These are phyloP conservation scores for Ilyonectria robusta DNA, from an alignment of 2,329 filamentous ascomycete species.

Conservation along the genomic window DNA sequence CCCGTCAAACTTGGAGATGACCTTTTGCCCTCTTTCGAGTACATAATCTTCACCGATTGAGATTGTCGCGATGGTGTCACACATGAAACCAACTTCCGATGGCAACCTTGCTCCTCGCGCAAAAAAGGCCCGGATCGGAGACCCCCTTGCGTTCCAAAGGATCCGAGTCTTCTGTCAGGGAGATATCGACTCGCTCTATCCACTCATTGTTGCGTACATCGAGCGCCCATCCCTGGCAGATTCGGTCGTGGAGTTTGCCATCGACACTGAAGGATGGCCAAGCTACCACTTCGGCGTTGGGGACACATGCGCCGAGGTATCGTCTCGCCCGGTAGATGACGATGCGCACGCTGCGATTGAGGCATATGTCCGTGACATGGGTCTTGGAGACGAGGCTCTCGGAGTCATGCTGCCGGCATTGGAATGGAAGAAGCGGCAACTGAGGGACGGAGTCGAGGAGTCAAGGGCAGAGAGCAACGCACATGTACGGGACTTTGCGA, in stretches of 20 bases:
- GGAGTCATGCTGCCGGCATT: not conserved
- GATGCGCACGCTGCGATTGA: conserved; percentile 7
- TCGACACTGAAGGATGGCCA: not conserved
- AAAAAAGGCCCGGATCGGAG: not conserved
- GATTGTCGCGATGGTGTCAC: no score
- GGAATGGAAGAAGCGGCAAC: not conserved
- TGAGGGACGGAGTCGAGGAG: not conserved
- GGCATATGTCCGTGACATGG: conserved; percentile 6
- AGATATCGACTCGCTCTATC: conserved; percentile 3
- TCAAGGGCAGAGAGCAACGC: not conserved
- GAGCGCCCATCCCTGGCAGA: conserved; percentile 8
- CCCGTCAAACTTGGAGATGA: no score
- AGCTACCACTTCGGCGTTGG: not conserved
- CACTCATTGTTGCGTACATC: conserved; percentile 1
- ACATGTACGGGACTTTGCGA: not conserved
- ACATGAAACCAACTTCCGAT: not conserved
- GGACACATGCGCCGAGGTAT: not conserved
- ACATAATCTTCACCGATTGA: no score
- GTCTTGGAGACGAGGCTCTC: not conserved
- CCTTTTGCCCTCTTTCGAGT: no score
- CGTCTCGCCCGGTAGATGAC: not conserved
- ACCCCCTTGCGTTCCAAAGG: not conserved
- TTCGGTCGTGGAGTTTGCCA: not conserved
- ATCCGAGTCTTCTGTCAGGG: not conserved
- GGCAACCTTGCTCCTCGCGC: not conserved